These are phyloP conservation scores for Chenopodium berlandieri DNA, from an alignment of 148 eudicot species.

Conservation along the genomic window DNA sequence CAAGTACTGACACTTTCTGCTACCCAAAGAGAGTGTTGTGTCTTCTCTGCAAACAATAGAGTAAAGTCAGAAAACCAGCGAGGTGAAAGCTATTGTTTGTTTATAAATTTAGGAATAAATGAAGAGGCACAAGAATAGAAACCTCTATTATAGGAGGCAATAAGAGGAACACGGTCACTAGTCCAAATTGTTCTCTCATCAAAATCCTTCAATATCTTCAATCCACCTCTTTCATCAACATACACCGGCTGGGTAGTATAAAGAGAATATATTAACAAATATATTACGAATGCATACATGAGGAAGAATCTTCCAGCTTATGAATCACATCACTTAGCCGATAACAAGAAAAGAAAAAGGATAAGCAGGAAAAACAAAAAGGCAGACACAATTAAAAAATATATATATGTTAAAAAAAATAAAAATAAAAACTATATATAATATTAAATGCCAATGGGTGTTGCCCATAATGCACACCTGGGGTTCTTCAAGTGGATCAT, in stretches of 20 bases:
- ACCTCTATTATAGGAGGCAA: constrained; percentile 93
- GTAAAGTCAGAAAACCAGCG: neutral
- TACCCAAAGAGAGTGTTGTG: constrained; percentile 89
- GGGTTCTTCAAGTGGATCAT: constrained; percentile 78
- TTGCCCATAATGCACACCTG: constrained; percentile 46
- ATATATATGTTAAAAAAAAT: too few relatives aligned
- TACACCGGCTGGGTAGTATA: constrained; percentile 47
- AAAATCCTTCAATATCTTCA: constrained; percentile 70
- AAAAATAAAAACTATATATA: too few relatives aligned
- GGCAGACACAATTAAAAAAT: too few relatives aligned
- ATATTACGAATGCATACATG: neutral
- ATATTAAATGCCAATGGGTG: too few relatives aligned
- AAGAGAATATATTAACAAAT: constrained; percentile 7
- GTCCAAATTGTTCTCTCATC: constrained; percentile 98
- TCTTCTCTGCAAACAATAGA: constrained; percentile 51
- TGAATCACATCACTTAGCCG: neutral
- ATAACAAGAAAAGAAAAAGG: neutral
- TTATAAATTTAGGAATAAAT: neutral
- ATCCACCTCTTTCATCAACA: constrained; percentile 75
- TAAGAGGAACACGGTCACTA: constrained; percentile 67
- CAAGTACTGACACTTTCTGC: constrained; percentile 48
- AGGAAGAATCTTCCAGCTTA: neutral
- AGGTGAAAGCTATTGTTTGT: neutral
- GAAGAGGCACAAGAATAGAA: constrained; percentile 13
- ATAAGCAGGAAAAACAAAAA: neutral